These are phyloP conservation scores for Ogataea methanolica DNA, from an alignment of 805 yeast genomes.

Conservation along the genomic window DNA sequence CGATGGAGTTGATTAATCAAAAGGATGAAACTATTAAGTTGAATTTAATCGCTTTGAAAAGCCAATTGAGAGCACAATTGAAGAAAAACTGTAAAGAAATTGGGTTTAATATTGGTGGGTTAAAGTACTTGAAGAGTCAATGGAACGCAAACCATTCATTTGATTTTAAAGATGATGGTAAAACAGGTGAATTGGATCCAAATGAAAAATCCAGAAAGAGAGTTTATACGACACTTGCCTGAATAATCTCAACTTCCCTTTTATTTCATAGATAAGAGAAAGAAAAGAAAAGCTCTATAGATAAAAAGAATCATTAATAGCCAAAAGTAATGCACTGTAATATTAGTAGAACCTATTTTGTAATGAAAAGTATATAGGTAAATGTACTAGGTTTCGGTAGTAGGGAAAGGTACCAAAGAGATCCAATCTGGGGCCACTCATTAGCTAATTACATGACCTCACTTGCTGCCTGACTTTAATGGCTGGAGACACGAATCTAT, in stretches of 20 bases:
- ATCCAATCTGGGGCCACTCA: too few species aligned
- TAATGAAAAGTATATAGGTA: too few species aligned
- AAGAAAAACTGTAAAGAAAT: constrained; percentile 49
- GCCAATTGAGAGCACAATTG: constrained; percentile 55
- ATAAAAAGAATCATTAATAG: too few species aligned
- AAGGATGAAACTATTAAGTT: constrained; percentile 58
- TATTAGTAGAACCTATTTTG: too few species aligned
- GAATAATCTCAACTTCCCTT: not conserved
- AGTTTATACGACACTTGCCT: constrained; percentile 42
- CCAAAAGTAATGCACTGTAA: too few species aligned
- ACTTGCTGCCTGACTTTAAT: too few species aligned
- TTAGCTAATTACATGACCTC: too few species aligned
- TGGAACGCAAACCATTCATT: constrained; percentile 75
- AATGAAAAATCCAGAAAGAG: constrained; percentile 60
- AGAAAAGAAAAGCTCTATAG: not conserved
- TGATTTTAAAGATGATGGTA: constrained; percentile 67
- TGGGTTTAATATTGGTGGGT: constrained; percentile 83
- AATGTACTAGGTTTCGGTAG: too few species aligned
- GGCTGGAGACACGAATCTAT: too few species aligned
- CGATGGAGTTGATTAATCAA: constrained; percentile 72
- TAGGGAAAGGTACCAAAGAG: too few species aligned
- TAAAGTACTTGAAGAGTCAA: constrained; percentile 65
- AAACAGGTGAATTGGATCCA: constrained; percentile 30
- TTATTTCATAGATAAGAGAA: not conserved
- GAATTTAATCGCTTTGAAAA: constrained; percentile 60